phyloP scores from a whole-genome alignment of 2,329 filamentous ascomycete genomes.

The Paraconiothyrium sp. region DNA sequence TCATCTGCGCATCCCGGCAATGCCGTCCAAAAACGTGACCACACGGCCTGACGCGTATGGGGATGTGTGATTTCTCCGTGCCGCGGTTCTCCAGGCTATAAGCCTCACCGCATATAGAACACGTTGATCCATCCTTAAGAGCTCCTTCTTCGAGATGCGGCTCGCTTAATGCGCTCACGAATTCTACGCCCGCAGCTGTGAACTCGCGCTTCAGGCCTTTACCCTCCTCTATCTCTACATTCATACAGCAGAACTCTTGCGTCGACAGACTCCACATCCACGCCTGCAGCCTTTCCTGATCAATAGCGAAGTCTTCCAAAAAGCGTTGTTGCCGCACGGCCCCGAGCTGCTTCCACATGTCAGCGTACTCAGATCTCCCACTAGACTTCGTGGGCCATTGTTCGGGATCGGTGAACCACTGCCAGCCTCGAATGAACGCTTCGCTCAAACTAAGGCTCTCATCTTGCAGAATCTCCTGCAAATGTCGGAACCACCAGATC shows the following conservation, averaged over 20 bases:
- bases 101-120: conserved; percentile 4
- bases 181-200: not conserved
- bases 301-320: conserved; percentile 6
- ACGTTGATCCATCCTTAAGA: not conserved
- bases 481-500: conserved; percentile 12
- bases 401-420: conserved; percentile 14
- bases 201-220: not conserved
- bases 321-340: not conserved
- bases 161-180: not conserved
- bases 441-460: conserved; percentile 4
- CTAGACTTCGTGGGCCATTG: conserved; percentile 6
- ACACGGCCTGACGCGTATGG: conserved; percentile 5
- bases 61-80: not conserved
- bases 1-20: conserved; percentile 10
- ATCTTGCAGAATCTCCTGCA: conserved; percentile 18
- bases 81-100: not conserved
- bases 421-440: conserved; percentile 8
- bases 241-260: not conserved
- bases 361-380: not conserved
- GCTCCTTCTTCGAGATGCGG: not conserved
- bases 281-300: conserved; percentile 1
- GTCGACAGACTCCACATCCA: not conserved
- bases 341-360: conserved; percentile 8
- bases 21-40: conserved; percentile 18
- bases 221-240: not conserved